Evolutionary conservation across 179 eudicot species (phyloP), one percentile per base, ranked within the genome.

Genomic region (Amaranthus tricolor): DNA sequence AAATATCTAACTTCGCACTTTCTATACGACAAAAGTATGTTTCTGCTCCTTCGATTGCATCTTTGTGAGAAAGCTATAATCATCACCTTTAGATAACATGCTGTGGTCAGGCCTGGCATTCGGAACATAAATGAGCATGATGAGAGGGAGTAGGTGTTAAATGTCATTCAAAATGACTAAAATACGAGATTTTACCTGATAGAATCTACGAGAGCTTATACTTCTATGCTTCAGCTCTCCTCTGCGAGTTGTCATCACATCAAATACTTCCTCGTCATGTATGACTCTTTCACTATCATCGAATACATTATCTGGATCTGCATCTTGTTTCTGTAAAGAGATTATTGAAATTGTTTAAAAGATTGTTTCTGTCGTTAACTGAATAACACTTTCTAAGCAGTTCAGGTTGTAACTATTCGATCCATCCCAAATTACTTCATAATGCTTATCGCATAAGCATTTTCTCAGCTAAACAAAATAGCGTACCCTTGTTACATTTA

Each of bases 201-300:
- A 44, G 15, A 62, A 66, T 68, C 77, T 72, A 9, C 59, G 77
- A 48, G 70, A 82, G 86, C 89, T 88, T 12, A 84, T 62, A 13
- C 90, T 83, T 80, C 93, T 83, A 56, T 68, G 82, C 88, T 88
- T 90, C 73, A 92, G 72, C 78, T 92, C 97, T 54, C 96, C 97
- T 84, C 97, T 86, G 62, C 77, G 87, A n/a, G 96, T 92, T 62
- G 90, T 87, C 72, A 92, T 81, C 72, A 84, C 90, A 72, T 92
- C 97, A 66, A 90, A 79, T 52, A 90, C 67, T 73, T 90, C 97
- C 10, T 84, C 87, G 59, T 86, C 81, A 73, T 75, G 70, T 14
- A 82, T 66, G 44, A 69, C 80, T 16, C 76, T 60, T 2, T 54
- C 79, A 43, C 49, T 70, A 7, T 80, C 90, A 7, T 79, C 87